These are phyloP conservation scores for Aspergillus pseudotamarii DNA, from an alignment of 2,329 filamentous ascomycete genomes.

Conservation along the genomic window DNA sequence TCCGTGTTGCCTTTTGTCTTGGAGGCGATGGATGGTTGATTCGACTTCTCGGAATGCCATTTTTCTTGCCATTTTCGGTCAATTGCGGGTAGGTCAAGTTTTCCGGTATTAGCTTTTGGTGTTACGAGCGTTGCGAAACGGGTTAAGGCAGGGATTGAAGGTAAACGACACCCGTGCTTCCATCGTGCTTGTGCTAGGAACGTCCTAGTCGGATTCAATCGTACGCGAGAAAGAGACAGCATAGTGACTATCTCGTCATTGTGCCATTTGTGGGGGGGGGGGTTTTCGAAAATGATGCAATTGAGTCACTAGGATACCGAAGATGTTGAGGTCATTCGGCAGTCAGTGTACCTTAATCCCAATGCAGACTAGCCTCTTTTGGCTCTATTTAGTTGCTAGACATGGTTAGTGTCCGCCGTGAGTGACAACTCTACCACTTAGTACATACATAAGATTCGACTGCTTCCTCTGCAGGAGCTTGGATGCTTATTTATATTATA, in stretches of 20 bases:
- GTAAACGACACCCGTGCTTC: slow-evolving; percentile 19
- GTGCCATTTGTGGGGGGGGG: slow-evolving; percentile 13
- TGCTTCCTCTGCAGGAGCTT: no score
- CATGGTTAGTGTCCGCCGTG: no score
- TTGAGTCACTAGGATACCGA: background rate
- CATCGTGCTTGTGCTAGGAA: slow-evolving; percentile 23
- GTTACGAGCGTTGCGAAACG: slow-evolving; percentile 30
- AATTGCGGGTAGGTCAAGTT: slow-evolving; percentile 49
- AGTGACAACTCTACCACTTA: no score
- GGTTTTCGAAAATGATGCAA: background rate
- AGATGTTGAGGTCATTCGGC: slow-evolving; percentile 11
- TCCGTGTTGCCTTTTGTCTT: slow-evolving; percentile 9
- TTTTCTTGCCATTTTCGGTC: slow-evolving; percentile 59
- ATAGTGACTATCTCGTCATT: slow-evolving; percentile 29
- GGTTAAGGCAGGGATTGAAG: slow-evolving; percentile 12
- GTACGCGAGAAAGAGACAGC: slow-evolving; percentile 31
- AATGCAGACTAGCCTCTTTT: slow-evolving; percentile 25
- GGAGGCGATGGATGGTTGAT: background rate
- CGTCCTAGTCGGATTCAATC: slow-evolving; percentile 25
- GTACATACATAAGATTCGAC: no score
- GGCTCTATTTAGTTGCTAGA: background rate
- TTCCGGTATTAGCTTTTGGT: slow-evolving; percentile 20
- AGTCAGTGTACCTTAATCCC: slow-evolving; percentile 13
- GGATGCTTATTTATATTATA: no score
- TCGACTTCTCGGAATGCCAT: slow-evolving; percentile 43